Evolutionary conservation across 1,139 yeast species (phyloP), one percentile per base, ranked within the genome.

Genomic region (Yamadazyma taylorii): DNA sequence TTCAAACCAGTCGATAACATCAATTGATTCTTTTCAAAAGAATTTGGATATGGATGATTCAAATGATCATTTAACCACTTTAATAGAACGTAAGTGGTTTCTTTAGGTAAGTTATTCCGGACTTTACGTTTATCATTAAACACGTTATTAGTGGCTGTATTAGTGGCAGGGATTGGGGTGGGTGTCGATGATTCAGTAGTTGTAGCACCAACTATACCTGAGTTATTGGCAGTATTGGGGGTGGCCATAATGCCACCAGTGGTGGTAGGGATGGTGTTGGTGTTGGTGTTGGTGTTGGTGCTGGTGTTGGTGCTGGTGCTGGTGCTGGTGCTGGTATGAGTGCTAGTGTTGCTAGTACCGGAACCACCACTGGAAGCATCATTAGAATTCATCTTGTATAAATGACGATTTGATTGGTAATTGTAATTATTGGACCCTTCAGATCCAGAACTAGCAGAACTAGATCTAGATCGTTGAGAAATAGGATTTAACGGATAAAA

Each of bases 1-100:
- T 90, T 85, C 53, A 92, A 74, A 0, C 97, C 96, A 0, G 98
- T 92, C 55, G 79, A 76, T 51, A 76, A 69, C 73, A 89, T 79
- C 47, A 92, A 70, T 51, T 84, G 85, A 47, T 79, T 74, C 64
- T 92, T 92, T 55, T 90, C 97, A 46, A 85, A 84, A 36, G 90
- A 86, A 44, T 89, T 86, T 5, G 98, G 98, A 59, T 90, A 90
- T 12, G 98, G 98, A 56, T 90, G 95, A 50, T 85, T 84, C 47
- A 89, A 66, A 59, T 92, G 95, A 35, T 82, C 81, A 50, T 83
- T 75, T 37, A 90, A 73, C 98, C 98, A 92, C 45, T 75, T 75
- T 44, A 92, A 75, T 43, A 92, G 68, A 16, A 87, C 80, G 46
- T 79, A 80, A 3, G 96, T 90, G 2, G 95, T 90, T 47, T 83